A percentile compares a stretch with the other conserved stretches of the same genome.
Evolutionary conservation across 2,329 filamentous ascomycete species (phyloP).

Genomic region (Fusarium sp.): DNA sequence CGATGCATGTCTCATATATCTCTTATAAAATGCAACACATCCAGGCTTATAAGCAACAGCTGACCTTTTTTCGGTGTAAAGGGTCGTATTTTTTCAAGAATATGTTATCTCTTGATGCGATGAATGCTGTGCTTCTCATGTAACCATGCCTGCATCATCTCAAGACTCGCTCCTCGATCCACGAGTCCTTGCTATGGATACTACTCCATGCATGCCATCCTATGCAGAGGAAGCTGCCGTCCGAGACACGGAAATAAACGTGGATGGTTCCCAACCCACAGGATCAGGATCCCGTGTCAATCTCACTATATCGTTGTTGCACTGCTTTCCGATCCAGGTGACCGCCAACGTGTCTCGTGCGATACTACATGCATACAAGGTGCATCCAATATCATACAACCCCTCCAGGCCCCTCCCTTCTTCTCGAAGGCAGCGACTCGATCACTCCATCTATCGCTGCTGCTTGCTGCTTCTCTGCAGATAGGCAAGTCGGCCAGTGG

Average conservation of each 20-base stretch:
- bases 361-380: slow-evolving; percentile 6
- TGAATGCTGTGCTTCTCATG: slow-evolving; percentile 25
- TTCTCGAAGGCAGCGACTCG: slow-evolving; percentile 32
- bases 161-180: slow-evolving; percentile 30
- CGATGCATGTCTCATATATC: slow-evolving; percentile 27
- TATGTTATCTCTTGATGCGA: neutral
- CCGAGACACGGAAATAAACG: slow-evolving; percentile 45
- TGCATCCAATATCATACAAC: slow-evolving; percentile 21
- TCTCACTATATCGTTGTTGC: slow-evolving; percentile 35
- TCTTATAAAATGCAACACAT: slow-evolving; percentile 34
- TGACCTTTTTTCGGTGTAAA: slow-evolving; percentile 15
- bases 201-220: slow-evolving; percentile 2
- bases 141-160: slow-evolving; percentile 37
- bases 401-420: slow-evolving; percentile 36
- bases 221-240: slow-evolving; percentile 13
- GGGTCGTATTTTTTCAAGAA: slow-evolving; percentile 6
- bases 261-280: slow-evolving; percentile 41
- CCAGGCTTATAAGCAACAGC: slow-evolving; percentile 13
- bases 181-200: slow-evolving; percentile 32
- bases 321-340: slow-evolving; percentile 41
- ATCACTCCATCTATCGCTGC: slow-evolving; percentile 39
- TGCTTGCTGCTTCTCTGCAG: slow-evolving; percentile 41
- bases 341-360: slow-evolving; percentile 43
- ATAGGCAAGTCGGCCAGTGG: slow-evolving; percentile 46
- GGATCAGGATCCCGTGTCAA: slow-evolving; percentile 34